Conservation (phyloP, 805 yeast species). For the Yarrowia deformans region DNA sequence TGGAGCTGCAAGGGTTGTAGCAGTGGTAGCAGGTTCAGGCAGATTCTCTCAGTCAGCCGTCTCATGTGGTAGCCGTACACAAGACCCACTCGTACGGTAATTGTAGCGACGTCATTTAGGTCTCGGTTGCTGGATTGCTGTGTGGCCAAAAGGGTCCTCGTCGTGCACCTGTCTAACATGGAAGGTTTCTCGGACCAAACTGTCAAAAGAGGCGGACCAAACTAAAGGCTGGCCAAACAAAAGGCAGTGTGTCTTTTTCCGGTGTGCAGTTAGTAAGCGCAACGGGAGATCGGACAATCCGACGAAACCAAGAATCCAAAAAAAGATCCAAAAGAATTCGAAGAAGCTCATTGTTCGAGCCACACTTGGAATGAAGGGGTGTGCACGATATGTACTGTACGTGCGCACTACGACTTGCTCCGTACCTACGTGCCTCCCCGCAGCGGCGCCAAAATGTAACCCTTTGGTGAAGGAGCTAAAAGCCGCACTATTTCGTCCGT, state of each 20-base stretch:
- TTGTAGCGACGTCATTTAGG: not conserved
- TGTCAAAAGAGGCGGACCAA: not conserved
- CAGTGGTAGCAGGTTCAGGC: too few relatives aligned
- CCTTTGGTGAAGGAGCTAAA: constrained; percentile 4
- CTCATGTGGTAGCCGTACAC: too few relatives aligned
- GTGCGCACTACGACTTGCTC: too few relatives aligned
- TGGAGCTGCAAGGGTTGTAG: not conserved
- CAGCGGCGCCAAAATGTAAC: not conserved
- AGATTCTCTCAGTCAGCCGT: too few relatives aligned
- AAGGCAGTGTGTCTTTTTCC: constrained; percentile 2
- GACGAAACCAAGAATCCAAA: too few relatives aligned
- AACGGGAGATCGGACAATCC: constrained; percentile 15
- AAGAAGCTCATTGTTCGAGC: constrained; percentile 9
- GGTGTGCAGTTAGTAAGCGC: constrained; percentile 21
- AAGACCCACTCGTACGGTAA: not conserved
- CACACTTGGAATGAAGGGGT: not conserved
- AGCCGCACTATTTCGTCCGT: constrained; percentile 18
- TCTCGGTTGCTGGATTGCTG: constrained; percentile 29
- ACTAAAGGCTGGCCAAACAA: not conserved
- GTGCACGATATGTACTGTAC: not conserved
- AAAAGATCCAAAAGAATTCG: not conserved
- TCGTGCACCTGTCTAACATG: not conserved
- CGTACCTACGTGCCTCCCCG: not conserved
- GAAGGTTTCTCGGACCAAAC: constrained; percentile 27
- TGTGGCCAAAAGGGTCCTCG: constrained; percentile 23